These are phyloP conservation scores for Fusarium sterilihyphosum DNA, from an alignment of 2,329 filamentous ascomycete genomes.

Conservation along the genomic window DNA sequence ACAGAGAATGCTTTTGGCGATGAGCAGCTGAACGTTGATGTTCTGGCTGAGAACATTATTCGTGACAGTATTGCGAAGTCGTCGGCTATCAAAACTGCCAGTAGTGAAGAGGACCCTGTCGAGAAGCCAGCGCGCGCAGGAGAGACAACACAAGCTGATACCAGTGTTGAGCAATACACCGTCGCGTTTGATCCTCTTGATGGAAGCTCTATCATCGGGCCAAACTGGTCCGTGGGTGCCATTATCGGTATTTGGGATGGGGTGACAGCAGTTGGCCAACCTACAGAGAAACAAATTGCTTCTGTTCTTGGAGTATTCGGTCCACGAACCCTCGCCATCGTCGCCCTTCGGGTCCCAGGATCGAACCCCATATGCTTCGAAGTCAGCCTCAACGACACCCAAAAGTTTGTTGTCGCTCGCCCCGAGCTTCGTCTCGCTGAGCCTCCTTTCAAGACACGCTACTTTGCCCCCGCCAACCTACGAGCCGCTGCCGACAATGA, in stretches of 20 bases:
- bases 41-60: conserved; percentile 60
- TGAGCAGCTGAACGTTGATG: conserved; percentile 68
- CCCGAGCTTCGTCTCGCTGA: conserved; percentile 50
- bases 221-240: conserved; percentile 68
- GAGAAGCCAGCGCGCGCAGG: conserved; percentile 50
- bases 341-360: conserved; percentile 62
- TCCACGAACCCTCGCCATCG: conserved; percentile 64
- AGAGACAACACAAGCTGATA: neutral
- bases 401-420: conserved; percentile 52
- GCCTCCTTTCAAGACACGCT: conserved; percentile 59
- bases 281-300: conserved; percentile 56
- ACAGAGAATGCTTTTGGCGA: conserved; percentile 68
- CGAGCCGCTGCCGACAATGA: conserved; percentile 63
- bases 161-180: conserved; percentile 59
- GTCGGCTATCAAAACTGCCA: conserved; percentile 59
- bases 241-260: conserved; percentile 70
- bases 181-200: conserved; percentile 72
- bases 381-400: conserved; percentile 52
- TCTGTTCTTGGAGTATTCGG: conserved; percentile 64
- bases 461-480: conserved; percentile 71
- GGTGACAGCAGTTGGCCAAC: conserved; percentile 54
- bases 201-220: conserved; percentile 68
- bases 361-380: conserved; percentile 59
- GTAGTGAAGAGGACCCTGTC: conserved; percentile 69
- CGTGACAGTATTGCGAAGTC: conserved; percentile 56